Evolutionary conservation across 208 protist species (phyloP), one percentile per base, ranked within the genome.

Genomic region (Wallacemonas collosoma): DNA sequence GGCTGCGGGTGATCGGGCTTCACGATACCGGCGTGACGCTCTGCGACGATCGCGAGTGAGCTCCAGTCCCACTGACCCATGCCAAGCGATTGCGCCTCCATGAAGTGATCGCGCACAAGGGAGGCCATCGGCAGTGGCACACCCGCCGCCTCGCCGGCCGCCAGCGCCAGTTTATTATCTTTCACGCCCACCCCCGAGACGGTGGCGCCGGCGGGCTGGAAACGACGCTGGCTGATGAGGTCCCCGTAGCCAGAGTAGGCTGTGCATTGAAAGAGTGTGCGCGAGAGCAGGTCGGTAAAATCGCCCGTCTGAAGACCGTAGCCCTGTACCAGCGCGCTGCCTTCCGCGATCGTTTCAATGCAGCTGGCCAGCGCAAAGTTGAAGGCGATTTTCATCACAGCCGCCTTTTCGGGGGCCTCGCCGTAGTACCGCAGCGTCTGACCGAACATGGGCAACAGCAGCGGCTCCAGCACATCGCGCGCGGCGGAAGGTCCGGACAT

Each of bases 31-130:
- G 77, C 77, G 51, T 75, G 77, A 43, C 72, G 77, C 68, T 82
- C 77, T 9, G 56, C 50, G 44, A 77, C 72, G 39, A 82, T 69
- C 36, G 77, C 77, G 26, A 77, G 17, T 14, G 71, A 54, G 3
- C 60, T 66, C 77, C 77, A 82, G 64, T 82, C 77, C 77, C 77
- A 82, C 47, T 82, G 72, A 2, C 68, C 77, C 77, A 82, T 82
- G 2, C 77, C 77, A n/a, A 48, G 40, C 17, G 77, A 73, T 7
- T 77, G 66, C 12, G 67, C 77, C 17, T 74, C 72, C 47, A 82
- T 54, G 36, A 68, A 63, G 44, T 77, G 45, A 51, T 82, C 77
- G 26, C 77, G 71, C 1, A 68, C 53, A 8, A 72, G 54, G 26
- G 77, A 77, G 39, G 71, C 77, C 45, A 74, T 58, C 17, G 77